Conservation (phyloP, 164 flowering plant genomes). For the Vitis amurensis region DNA sequence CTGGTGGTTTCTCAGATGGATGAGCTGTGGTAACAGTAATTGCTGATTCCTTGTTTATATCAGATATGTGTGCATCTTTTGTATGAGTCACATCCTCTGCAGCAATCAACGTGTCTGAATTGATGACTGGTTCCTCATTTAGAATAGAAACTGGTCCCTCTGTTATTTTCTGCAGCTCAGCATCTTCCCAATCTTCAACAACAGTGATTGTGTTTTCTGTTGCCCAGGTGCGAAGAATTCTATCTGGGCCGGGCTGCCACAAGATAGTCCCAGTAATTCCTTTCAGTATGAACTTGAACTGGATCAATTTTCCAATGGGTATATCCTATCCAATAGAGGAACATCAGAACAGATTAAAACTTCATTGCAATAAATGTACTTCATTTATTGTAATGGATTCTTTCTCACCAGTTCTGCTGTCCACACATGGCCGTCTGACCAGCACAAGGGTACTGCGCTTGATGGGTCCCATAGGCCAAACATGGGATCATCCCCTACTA, state of each 20-base stretch:
- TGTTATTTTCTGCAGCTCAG: slow-evolving; percentile 44
- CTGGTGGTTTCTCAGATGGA: background rate
- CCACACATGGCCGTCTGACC: slow-evolving; percentile 93
- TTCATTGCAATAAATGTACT: background rate
- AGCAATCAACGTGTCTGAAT: slow-evolving; percentile 9
- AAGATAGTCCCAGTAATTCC: slow-evolving; percentile 27
- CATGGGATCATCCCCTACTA: slow-evolving; percentile 73
- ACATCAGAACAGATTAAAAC: background rate
- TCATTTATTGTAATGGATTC: background rate
- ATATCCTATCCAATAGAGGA: slow-evolving; percentile 47
- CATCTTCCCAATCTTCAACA: slow-evolving; percentile 69
- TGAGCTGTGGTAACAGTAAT: background rate
- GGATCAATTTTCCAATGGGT: slow-evolving; percentile 53
- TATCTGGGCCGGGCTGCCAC: slow-evolving; percentile 86
- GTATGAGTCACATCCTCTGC: slow-evolving; percentile 19
- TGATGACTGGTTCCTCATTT: background rate
- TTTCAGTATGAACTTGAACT: slow-evolving; percentile 68
- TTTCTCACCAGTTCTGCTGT: slow-evolving; percentile 59
- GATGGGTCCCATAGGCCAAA: slow-evolving; percentile 75
- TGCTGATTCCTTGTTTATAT: slow-evolving; percentile 1
- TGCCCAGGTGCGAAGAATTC: slow-evolving; percentile 59
- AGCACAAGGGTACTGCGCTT: slow-evolving; percentile 58
- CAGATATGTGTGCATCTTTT: slow-evolving; percentile 1
- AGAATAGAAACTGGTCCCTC: slow-evolving; percentile 33
- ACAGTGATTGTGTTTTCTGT: slow-evolving; percentile 48